phyloP scores from a whole-genome alignment of 805 yeast genomes.

The Yarrowia hollandica region DNA sequence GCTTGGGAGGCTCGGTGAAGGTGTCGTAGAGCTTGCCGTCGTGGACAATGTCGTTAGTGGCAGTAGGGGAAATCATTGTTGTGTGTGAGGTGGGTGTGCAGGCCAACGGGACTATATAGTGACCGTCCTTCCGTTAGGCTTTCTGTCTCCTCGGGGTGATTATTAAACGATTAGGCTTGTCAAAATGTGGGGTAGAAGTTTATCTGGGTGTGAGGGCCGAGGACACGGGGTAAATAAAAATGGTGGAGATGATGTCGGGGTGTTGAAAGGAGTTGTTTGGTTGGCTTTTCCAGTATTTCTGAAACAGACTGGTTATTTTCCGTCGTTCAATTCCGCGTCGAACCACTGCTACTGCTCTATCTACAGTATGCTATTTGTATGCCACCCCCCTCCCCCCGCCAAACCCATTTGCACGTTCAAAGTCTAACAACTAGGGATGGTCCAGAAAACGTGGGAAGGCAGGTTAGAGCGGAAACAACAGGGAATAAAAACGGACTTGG shows the following conservation, averaged over 20 bases:
- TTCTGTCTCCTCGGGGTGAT: conserved; percentile 9
- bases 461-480: background rate
- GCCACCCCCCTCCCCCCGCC: no score
- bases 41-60: conserved; percentile 11
- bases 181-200: conserved; percentile 23
- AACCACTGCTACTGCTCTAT: no score
- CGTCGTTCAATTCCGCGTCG: no score
- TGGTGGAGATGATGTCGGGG: no score
- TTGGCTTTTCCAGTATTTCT: no score
- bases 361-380: no score
- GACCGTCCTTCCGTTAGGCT: background rate
- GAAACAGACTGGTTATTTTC: no score
- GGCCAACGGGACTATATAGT: background rate
- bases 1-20: conserved; percentile 42
- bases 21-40: conserved; percentile 33
- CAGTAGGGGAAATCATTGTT: conserved; percentile 1
- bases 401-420: conserved; percentile 18
- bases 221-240: background rate
- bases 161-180: conserved; percentile 23
- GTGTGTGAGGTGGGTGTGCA: background rate
- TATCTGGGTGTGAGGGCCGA: background rate
- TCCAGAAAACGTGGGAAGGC: background rate
- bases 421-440: conserved; percentile 12
- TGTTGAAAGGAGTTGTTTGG: background rate
- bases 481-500: no score